Conservation (phyloP, 768 basidiomycete genomes). For the Tylopilus plumbeoviolaceoides region DNA sequence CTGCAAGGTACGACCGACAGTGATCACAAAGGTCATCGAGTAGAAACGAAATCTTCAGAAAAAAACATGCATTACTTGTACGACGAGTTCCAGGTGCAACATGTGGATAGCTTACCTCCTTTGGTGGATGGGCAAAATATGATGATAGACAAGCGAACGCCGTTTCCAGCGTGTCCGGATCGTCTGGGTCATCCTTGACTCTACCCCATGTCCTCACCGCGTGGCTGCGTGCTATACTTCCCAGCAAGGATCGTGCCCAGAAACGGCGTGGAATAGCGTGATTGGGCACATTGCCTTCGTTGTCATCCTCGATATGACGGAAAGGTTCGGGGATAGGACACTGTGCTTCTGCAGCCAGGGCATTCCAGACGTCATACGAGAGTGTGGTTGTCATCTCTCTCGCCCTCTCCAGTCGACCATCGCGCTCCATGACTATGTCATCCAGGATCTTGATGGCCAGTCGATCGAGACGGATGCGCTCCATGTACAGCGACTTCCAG, state of each 20-base stretch:
- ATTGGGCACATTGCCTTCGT: conserved; percentile 9
- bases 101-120: conserved; percentile 33
- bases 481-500: conserved; percentile 46
- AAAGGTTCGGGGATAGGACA: conserved; percentile 34
- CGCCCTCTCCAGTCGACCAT: conserved; percentile 38
- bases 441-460: conserved; percentile 40
- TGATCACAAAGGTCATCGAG: conserved; percentile 37
- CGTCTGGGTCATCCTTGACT: conserved; percentile 1
- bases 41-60: conserved; percentile 35
- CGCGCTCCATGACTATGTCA: conserved; percentile 34
- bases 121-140: conserved; percentile 44
- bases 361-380: conserved; percentile 56
- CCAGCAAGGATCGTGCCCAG: conserved; percentile 47
- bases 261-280: conserved; percentile 42
- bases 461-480: conserved; percentile 42
- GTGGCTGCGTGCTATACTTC: conserved; percentile 39
- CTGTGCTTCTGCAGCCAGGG: conserved; percentile 38
- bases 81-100: not conserved
- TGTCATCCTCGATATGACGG: conserved; percentile 11
- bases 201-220: conserved; percentile 39
- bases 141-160: conserved; percentile 49
- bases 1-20: conserved; percentile 39
- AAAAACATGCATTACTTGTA: not conserved
- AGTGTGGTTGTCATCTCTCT: conserved; percentile 35
- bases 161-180: conserved; percentile 36